Conservation (phyloP, 2,329 filamentous ascomycete genomes). For the Penicillium brevicompactum region DNA sequence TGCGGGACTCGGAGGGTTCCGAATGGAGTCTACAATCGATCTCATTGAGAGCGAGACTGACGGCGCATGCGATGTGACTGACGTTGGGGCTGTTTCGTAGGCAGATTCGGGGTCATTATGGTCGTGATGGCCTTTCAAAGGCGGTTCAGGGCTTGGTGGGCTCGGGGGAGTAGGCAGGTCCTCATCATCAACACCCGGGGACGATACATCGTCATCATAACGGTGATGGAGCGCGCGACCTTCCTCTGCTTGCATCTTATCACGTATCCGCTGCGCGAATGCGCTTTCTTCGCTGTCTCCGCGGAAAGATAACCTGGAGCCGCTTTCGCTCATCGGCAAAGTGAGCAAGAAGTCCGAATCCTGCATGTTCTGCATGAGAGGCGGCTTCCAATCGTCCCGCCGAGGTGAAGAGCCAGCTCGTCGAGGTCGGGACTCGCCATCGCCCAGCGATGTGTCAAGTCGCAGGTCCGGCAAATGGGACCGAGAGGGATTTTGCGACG, state of each 20-base stretch:
- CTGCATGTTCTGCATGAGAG: slow-evolving; percentile 36
- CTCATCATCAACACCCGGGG: slow-evolving; percentile 26
- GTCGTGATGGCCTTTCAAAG: slow-evolving; percentile 15
- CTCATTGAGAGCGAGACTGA: slow-evolving; percentile 22
- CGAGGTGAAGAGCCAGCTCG: slow-evolving; percentile 8
- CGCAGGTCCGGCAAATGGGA: slow-evolving; percentile 31
- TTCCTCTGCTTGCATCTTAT: slow-evolving; percentile 57
- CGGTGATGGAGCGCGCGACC: slow-evolving; percentile 52
- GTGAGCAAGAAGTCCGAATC: slow-evolving; percentile 42
- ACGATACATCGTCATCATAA: slow-evolving; percentile 35
- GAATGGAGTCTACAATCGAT: slow-evolving; percentile 29
- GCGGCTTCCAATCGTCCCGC: slow-evolving; percentile 27
- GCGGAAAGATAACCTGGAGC: slow-evolving; percentile 43
- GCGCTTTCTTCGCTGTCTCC: slow-evolving; percentile 45
- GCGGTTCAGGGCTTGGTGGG: slow-evolving; percentile 16
- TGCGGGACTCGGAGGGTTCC: slow-evolving; percentile 27
- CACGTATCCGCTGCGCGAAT: slow-evolving; percentile 50
- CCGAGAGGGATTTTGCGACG: slow-evolving; percentile 16
- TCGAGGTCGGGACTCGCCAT: slow-evolving; percentile 18
- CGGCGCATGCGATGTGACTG: slow-evolving; percentile 26
- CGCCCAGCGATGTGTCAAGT: slow-evolving; percentile 36
- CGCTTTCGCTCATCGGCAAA: slow-evolving; percentile 29
- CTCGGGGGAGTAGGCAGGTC: slow-evolving; percentile 10
- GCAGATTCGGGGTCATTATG: slow-evolving; percentile 10
- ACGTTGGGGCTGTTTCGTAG: slow-evolving; percentile 33